Evolutionary conservation across 1,284 basidiomycete genomes (phyloP).

Genomic region (Boletus subluridellus): DNA sequence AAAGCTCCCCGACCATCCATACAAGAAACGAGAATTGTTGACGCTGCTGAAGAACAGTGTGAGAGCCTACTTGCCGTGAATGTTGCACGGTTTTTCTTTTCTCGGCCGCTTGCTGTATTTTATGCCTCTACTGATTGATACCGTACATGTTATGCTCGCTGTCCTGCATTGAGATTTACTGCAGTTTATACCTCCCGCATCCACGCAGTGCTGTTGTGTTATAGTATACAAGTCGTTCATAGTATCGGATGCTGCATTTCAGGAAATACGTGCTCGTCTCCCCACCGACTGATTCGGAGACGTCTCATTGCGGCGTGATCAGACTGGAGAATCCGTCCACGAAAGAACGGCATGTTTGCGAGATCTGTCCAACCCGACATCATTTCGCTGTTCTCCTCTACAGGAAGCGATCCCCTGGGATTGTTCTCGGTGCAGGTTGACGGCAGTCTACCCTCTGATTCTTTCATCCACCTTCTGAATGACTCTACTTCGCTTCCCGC

Average conservation of each 20-base stretch:
- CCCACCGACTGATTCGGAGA: conserved; percentile 12
- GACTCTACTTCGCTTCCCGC: conserved; percentile 56
- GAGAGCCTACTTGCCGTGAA: conserved; percentile 25
- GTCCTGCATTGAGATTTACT: background rate
- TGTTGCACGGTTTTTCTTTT: background rate
- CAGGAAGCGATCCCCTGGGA: conserved; percentile 58
- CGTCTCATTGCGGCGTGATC: conserved; percentile 18
- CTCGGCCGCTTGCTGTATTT: conserved; percentile 16
- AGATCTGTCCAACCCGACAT: conserved; percentile 58
- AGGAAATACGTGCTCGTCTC: conserved; percentile 3
- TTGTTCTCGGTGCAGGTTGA: conserved; percentile 60
- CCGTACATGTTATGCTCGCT: conserved; percentile 1
- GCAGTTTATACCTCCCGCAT: conserved; percentile 16
- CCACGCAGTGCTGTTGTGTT: conserved; percentile 4
- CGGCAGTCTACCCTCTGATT: conserved; percentile 52
- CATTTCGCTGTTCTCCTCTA: conserved; percentile 77
- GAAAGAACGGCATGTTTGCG: conserved; percentile 45
- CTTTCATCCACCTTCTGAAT: conserved; percentile 61
- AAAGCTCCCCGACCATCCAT: conserved; percentile 50
- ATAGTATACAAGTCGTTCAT: conserved; percentile 11
- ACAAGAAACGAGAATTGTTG: conserved; percentile 52
- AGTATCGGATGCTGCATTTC: conserved; percentile 3
- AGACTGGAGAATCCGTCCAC: conserved; percentile 17
- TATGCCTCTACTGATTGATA: conserved; percentile 17
- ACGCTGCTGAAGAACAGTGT: conserved; percentile 46